A percentile compares a stretch with the other conserved stretches of the same genome.
phyloP scores from a whole-genome alignment of 495 filamentous ascomycete species.

The Penicillium lividum region DNA sequence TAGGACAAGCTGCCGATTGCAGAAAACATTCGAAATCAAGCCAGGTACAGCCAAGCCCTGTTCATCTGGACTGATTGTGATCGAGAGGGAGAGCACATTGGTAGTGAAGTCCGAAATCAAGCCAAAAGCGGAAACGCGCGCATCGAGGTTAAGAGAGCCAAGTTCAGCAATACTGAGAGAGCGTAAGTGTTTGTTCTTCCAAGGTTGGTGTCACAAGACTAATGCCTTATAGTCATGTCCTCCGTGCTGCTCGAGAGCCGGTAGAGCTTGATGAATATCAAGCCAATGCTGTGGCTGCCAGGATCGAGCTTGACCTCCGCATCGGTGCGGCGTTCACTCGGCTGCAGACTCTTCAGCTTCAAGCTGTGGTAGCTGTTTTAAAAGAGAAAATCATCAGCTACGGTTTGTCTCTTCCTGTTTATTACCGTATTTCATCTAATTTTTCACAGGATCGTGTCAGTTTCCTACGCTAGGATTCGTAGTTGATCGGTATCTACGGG shows the following conservation, averaged over 20 bases:
- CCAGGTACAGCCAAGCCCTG: constrained; percentile 64
- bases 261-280: constrained; percentile 80
- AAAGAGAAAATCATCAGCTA: constrained; percentile 76
- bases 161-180: constrained; percentile 94
- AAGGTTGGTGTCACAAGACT: background rate
- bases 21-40: constrained; percentile 78
- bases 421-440: constrained; percentile 19
- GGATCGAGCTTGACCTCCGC: constrained; percentile 90
- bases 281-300: constrained; percentile 81
- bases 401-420: constrained; percentile 49
- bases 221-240: constrained; percentile 59
- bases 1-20: constrained; percentile 81
- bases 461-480: constrained; percentile 97
- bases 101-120: constrained; percentile 83
- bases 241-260: constrained; percentile 77
- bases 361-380: constrained; percentile 62
- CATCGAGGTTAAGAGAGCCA: constrained; percentile 80
- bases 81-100: constrained; percentile 95
- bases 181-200: constrained; percentile 55
- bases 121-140: constrained; percentile 70
- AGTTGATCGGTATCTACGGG: constrained; percentile 89
- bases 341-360: constrained; percentile 75
- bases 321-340: constrained; percentile 92
- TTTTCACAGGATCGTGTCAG: constrained; percentile 79
- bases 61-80: constrained; percentile 99